Evolutionary conservation across 352 stramenopile species (phyloP).

Genomic region (Globisporangium lucens): DNA sequence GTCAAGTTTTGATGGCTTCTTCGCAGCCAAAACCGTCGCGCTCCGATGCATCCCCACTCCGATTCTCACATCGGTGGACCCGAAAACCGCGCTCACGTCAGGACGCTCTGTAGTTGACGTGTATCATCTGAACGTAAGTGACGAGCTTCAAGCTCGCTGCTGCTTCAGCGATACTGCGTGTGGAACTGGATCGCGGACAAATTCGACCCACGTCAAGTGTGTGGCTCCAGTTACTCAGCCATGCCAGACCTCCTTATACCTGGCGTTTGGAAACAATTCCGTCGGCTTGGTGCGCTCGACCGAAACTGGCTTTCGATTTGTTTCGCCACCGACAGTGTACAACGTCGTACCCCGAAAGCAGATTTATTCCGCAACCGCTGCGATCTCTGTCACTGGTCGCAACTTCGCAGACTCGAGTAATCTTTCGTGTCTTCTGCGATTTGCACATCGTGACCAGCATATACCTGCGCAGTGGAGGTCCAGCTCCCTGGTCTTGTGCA

Average conservation of each 20-base stretch:
- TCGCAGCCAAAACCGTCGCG: conserved; percentile 15
- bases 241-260: conserved; percentile 16
- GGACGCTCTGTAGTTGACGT: conserved; percentile 22
- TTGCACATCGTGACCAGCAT: conserved; percentile 2
- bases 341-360: conserved; percentile 23
- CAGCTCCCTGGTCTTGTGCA: conserved; percentile 23
- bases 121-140: conserved; percentile 10
- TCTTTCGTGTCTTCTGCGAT: conserved; percentile 32
- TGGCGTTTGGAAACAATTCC: conserved; percentile 19
- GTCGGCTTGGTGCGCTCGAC: conserved; percentile 31
- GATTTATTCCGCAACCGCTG: conserved; percentile 14
- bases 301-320: conserved; percentile 26
- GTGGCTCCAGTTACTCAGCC: conserved; percentile 16
- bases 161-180: conserved; percentile 29
- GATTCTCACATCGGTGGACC: conserved; percentile 20
- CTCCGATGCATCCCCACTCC: conserved; percentile 22
- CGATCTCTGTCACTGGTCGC: conserved; percentile 25
- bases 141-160: conserved; percentile 22
- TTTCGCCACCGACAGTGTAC: conserved; percentile 16
- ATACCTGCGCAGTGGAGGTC: conserved; percentile 24
- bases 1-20: conserved; percentile 30
- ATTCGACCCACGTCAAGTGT: conserved; percentile 21
- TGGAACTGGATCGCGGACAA: conserved; percentile 15
- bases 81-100: conserved; percentile 17
- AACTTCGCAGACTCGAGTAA: conserved; percentile 19